Evolutionary conservation across 306 rosid genomes (phyloP).

Genomic region (Cyamopsis tetragonoloba): DNA sequence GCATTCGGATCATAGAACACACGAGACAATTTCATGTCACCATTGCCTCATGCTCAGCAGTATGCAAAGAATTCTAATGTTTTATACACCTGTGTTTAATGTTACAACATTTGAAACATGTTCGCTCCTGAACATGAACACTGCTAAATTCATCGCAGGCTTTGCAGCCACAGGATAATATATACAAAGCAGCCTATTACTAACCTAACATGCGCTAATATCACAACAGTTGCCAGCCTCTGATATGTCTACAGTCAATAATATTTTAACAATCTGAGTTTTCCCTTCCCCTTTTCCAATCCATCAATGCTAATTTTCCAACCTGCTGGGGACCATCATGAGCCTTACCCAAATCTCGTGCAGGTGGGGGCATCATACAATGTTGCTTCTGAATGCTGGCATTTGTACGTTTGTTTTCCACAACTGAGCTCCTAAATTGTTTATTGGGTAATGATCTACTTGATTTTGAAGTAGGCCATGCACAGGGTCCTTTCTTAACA

Average conservation of each 20-base stretch:
- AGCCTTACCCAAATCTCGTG: constrained; percentile 47
- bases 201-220: constrained; percentile 37
- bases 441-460: constrained; percentile 70
- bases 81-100: constrained; percentile 48
- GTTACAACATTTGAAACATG: constrained; percentile 62
- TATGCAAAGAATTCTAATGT: constrained; percentile 54
- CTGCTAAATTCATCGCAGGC: constrained; percentile 37
- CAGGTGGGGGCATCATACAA: constrained; percentile 77
- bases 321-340: constrained; percentile 49
- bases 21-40: constrained; percentile 28
- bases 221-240: constrained; percentile 33
- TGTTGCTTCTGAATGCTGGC: constrained; percentile 47
- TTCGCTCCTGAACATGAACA: constrained; percentile 36
- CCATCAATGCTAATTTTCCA: constrained; percentile 58
- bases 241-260: constrained; percentile 24
- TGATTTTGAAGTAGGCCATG: constrained; percentile 78
- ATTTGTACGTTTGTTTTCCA: constrained; percentile 49
- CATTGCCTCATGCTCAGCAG: constrained; percentile 43
- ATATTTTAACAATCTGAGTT: constrained; percentile 43
- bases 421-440: constrained; percentile 46
- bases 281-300: constrained; percentile 74
- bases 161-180: constrained; percentile 44
- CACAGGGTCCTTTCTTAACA: constrained; percentile 42
- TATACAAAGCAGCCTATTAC: constrained; percentile 51
- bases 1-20: neutral